Evolutionary conservation across 257 asterid genomes (phyloP).

Genomic region (Anisodus acutangulus): DNA sequence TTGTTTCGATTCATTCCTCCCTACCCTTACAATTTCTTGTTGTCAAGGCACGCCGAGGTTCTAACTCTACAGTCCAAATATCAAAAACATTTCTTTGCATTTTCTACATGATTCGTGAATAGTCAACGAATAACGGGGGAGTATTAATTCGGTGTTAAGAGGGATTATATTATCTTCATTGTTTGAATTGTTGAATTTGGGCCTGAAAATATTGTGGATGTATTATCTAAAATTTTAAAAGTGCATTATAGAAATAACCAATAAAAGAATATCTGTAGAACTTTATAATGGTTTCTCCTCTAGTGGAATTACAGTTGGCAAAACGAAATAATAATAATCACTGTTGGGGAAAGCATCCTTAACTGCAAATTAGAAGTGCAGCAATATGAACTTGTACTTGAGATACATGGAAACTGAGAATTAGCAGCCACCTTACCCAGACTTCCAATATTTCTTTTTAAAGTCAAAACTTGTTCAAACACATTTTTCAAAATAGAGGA

Average conservation of each 20-base stretch:
- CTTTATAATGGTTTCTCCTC: not conserved
- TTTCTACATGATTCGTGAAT: not conserved
- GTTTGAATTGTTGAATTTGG: no score
- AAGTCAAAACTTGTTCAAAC: not conserved
- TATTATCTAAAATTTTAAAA: not conserved
- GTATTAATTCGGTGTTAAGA: no score
- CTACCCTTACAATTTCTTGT: not conserved
- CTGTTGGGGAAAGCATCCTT: not conserved
- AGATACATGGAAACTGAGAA: not conserved
- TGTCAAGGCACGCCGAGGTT: not conserved
- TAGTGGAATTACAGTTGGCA: not conserved
- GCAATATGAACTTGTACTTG: not conserved
- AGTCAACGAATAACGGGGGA: no score
- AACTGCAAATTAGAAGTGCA: not conserved
- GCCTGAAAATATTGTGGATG: not conserved
- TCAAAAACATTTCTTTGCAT: no score
- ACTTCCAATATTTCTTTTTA: not conserved
- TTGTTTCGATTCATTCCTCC: not conserved
- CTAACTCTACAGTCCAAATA: not conserved
- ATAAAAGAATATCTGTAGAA: not conserved
- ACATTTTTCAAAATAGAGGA: not conserved
- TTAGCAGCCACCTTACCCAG: not conserved
- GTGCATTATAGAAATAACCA: not conserved
- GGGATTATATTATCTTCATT: no score
- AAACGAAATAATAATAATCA: not conserved